Base-by-base conservation (phyloP, 176 grass and related monocot species). In the Carex pumila region DNA sequence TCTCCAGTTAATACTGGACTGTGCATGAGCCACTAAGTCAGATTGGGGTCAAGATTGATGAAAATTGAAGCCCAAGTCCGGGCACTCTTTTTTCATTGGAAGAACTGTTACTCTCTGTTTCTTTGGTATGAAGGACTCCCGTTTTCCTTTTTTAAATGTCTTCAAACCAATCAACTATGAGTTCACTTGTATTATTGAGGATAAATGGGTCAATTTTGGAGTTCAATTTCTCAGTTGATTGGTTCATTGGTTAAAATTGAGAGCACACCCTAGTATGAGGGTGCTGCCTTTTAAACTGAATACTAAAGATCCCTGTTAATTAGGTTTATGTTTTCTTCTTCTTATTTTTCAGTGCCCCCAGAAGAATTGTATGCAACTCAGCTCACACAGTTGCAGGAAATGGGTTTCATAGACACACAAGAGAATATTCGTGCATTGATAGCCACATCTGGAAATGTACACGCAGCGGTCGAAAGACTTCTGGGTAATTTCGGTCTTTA, bases 401-500 rank as follows among this genome's bases (percentile, higher is more conserved):
- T 98, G 95, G 95, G 95, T 65, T 98, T 98, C 86, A 85, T 94
- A 12, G 95, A 98, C 77, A 91, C 88, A 0, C 91, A 90, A 0
- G 95, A 98, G 83, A 98, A 98, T 64, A 98, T 94, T 66, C 89
- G 81, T 83, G 95, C 95, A 1, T 79, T 98, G 50, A 88, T 89
- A 9, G 95, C 95, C 39, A 95, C 95, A 53, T 80, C 92, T 54
- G 95, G 95, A 66, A 98, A 98, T 86, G 91, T 98, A 45, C 83
- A 98, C 89, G 95, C 95, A 29, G 95, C 95, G 0, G 95, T 98
- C 12, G 95, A 95, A 79, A 90, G 95, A 71, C 95, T 98, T 84
- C 91, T 98, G 12, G 85, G 95, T 29, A 98, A 94, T 84, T 86
- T 88, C 52, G 92, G 92, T 57, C 87, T 91, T 53, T 98, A 94